Evolutionary conservation across 768 basidiomycete species (phyloP).

Genomic region (Rhodotorula kratochvilovae): DNA sequence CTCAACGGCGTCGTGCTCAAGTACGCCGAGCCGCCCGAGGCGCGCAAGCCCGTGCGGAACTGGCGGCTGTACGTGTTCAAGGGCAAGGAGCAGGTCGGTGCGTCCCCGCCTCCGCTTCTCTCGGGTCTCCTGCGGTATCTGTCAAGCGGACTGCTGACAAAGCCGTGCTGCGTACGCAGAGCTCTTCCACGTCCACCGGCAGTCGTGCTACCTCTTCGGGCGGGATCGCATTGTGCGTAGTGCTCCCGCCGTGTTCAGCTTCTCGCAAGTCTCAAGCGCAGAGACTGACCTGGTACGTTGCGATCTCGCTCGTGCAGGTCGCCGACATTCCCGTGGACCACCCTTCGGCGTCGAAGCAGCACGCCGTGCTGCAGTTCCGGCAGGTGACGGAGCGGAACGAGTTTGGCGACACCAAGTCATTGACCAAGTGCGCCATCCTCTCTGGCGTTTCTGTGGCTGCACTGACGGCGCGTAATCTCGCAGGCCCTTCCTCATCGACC

Average conservation of each 20-base stretch:
- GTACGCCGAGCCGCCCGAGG: slow-evolving; percentile 98
- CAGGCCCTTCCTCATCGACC: slow-evolving; percentile 94
- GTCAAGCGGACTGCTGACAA: neutral
- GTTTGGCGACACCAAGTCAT: slow-evolving; percentile 69
- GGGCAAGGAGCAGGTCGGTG: slow-evolving; percentile 84
- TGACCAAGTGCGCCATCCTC: slow-evolving; percentile 67
- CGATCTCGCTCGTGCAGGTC: slow-evolving; percentile 46
- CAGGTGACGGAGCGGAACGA: slow-evolving; percentile 82
- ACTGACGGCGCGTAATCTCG: rapidly evolving
- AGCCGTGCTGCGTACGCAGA: slow-evolving; percentile 53
- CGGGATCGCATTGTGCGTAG: slow-evolving; percentile 72
- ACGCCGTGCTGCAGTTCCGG: slow-evolving; percentile 94
- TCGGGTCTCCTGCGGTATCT: neutral
- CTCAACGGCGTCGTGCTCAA: slow-evolving; percentile 64
- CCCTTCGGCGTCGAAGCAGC: slow-evolving; percentile 97
- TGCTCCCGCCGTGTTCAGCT: neutral
- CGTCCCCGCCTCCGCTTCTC: slow-evolving; percentile 45
- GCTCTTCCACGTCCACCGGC: slow-evolving; percentile 82
- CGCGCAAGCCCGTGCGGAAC: slow-evolving; percentile 77
- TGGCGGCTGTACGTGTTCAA: slow-evolving; percentile 99
- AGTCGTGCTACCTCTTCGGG: slow-evolving; percentile 91
- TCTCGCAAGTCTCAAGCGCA: neutral
- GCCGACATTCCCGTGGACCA: slow-evolving; percentile 78
- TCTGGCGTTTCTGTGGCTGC: neutral
- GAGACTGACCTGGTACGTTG: too few relatives aligned